A percentile compares a stretch with the other conserved stretches of the same genome.
Conservation (phyloP, 169 alveolate genomes). For the Fabrea salina region DNA sequence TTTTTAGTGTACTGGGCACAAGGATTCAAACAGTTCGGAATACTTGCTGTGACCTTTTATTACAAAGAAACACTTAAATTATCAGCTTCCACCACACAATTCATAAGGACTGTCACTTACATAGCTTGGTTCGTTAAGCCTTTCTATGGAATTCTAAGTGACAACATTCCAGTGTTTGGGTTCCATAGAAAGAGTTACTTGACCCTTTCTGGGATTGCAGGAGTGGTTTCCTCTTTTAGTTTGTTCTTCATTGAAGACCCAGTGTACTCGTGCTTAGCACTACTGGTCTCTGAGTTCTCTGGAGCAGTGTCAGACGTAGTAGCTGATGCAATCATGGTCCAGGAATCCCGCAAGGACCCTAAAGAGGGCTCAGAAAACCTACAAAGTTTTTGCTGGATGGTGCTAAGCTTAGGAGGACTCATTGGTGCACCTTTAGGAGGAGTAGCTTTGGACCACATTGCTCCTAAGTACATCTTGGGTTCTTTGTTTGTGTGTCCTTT, state of each 20-base stretch:
- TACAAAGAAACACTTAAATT: slow-evolving; percentile 10
- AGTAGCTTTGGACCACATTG: background rate
- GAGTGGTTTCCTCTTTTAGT: slow-evolving; percentile 19
- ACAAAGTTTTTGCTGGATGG: slow-evolving; percentile 35
- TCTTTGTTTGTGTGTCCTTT: slow-evolving; percentile 17
- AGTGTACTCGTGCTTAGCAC: slow-evolving; percentile 7
- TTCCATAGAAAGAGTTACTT: slow-evolving; percentile 15
- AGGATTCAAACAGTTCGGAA: background rate
- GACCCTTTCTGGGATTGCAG: background rate
- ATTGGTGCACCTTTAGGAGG: slow-evolving; percentile 22
- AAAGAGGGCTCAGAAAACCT: slow-evolving; percentile 6
- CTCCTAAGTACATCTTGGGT: slow-evolving; percentile 17
- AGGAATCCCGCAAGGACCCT: slow-evolving; percentile 21
- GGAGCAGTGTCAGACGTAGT: slow-evolving; percentile 33
- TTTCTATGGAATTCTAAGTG: slow-evolving; percentile 27
- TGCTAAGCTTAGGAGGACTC: slow-evolving; percentile 16
- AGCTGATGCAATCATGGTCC: slow-evolving; percentile 41
- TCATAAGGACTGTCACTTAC: slow-evolving; percentile 11
- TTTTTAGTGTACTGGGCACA: slow-evolving; percentile 18
- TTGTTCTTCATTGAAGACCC: background rate
- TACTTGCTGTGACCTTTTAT: slow-evolving; percentile 25
- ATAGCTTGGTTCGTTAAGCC: slow-evolving; percentile 36
- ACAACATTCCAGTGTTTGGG: slow-evolving; percentile 31
- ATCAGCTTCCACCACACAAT: slow-evolving; percentile 17
- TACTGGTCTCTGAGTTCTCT: background rate